Evolutionary conservation across 441 rosid genomes (phyloP), one percentile per base, ranked within the genome.

Genomic region (Raphanus hybrid): DNA sequence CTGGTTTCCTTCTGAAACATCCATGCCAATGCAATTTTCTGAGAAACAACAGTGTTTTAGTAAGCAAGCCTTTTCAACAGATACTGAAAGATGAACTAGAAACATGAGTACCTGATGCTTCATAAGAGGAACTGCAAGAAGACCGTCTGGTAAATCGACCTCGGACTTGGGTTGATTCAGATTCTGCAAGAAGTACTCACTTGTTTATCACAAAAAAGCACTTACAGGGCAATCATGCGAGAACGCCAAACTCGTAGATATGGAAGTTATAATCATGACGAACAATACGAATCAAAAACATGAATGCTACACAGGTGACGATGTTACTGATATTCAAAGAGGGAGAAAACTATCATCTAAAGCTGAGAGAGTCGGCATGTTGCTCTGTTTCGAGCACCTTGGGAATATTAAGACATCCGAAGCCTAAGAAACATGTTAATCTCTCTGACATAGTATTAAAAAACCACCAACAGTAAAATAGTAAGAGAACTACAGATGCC

Each of bases 21-120:
- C 98, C 98, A 93, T 20, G 91, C 86, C 88, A 93, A 81, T 70
- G 98, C 98, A 88, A 93, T 93, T 83, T 87, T 93, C 98, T 93
- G 87, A 65, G 73, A 76, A 81, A 65, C 41, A 73, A 74, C 77
- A 69, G 7, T 23, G 58, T 75, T 75, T 41, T 82, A 61, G 73
- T 16, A 77, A 78, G 71, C 68, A 37, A 18, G 66, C 16, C 65
- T 54, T 50, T 29, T 41, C 50, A 6, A 41, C 48, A 32, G 68
- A 78, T 20, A 6, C 78, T 81, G 67, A 57, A 76, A 70, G 60
- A 60, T 34, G 50, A 81, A 45, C 14, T 37, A 23, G 20, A 75
- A 55, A 66, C 57, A 70, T 18, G 58, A 67, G 69, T 71, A 93
- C 98, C 96, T 93, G 97, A 83, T 93, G 98, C 84, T 90, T 88